Evolutionary conservation across 441 rosid species (phyloP), one percentile per base, ranked within the genome.

Genomic region (Sinapis alba): DNA sequence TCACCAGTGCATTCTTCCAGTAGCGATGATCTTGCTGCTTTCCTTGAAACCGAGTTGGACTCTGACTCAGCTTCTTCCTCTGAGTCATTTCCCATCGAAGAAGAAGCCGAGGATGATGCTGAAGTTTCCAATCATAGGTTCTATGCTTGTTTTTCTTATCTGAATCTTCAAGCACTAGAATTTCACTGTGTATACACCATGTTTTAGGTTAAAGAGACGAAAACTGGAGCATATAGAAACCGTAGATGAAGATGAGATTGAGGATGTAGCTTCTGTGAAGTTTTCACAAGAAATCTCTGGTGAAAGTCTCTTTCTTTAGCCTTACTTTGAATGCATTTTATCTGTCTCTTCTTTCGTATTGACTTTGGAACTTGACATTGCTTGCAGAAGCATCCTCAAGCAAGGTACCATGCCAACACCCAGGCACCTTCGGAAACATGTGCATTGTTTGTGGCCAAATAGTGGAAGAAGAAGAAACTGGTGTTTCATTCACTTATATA

Each of bases 391-490:
- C 83, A 45, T 83, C 89, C 62, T 73, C 84, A 19, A 81, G 86
- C 62, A 75, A 62, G 76, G 80, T 62, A 20, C 65, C 15, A n/a
- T 93, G 96, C 69, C 65, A 80, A 58, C 98, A 95, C 82, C 98
- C 95, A 1, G 96, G 99, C n/a, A 84, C 92, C 15, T 90, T 84
- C 61, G 91, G 89, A 38, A 80, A 70, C 18, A 85, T 95, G 90
- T 93, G 98, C 16, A 78, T 87, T 66, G 51, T 63, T 11, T 93
- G 97, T 80, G 95, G 98, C 70, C 71, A 89, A 76, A 76, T 20
- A 59, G 38, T 89, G 79, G 87, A 79, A 70, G 93, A 84, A 80
- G 87, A 79, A 70, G 93, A 84, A 80, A 83, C 94, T 5, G 91
- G 94, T 69, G 90, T 95, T 41, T 75, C 95, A 38, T 83, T 93